Evolutionary conservation across 495 filamentous ascomycete genomes (phyloP), one percentile per base, ranked within the genome.

Genomic region (Aspergillus asperescens): DNA sequence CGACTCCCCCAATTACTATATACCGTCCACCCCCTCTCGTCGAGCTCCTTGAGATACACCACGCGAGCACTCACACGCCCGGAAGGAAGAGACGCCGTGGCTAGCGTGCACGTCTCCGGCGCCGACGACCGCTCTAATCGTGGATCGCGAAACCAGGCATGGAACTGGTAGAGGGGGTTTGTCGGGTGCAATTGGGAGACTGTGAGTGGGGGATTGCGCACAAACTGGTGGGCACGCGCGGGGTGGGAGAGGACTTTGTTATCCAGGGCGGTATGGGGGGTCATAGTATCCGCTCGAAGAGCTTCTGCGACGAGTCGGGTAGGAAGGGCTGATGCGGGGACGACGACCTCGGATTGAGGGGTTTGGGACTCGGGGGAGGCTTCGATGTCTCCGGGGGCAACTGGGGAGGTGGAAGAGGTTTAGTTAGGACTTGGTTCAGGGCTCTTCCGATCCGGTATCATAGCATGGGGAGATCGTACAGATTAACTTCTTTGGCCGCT

Each of bases 1-100:
- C 71, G 64, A 56, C 73, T 96, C 24, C 78, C 90, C 77, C 88
- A 94, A 66, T 97, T 98, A 58, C 81, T 87, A 71, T 97, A 98
- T 10, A 97, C 76, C 22, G 96, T 88, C 68, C 95, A 98, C 10
- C 90, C 91, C 4, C 74, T 70, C 24, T 78, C 68, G 63, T 78
- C 75, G 0, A 78, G 59, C 66, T 90, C 86, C 64, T 98, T 98
- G 25, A 98, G 76, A 68, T 97, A 97, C 47, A 98, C 89, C 53
- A 86, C 78, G 40, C 93, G 87, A 8, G 87, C 81, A 53, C 85
- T 89, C 31, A 96, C 84, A 25, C 85, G 82, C 48, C 93, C 93
- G 0, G 83, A 87, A 16, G 91, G 93, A 4, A 97, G 75, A n/a
- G 74, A 73, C 1, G 93, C 90, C 6, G 92, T 97, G 10, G 93